These are phyloP conservation scores for Coelastrella sp. DNA, from an alignment of 139 green algal genomes.

Conservation along the genomic window DNA sequence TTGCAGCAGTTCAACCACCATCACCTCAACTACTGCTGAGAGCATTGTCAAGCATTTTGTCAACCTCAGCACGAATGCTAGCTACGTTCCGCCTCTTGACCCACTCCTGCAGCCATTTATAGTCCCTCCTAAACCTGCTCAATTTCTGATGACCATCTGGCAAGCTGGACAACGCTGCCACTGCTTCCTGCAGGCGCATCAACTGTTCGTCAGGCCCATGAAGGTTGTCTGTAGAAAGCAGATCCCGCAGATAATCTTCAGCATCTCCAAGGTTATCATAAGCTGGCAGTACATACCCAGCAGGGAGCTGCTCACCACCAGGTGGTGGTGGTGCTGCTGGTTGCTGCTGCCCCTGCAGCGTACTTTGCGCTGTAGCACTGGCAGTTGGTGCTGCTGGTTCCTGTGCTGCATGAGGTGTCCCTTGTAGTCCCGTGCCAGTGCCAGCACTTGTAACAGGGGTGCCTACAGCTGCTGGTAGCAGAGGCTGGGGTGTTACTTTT, in stretches of 20 bases:
- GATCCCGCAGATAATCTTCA: background rate
- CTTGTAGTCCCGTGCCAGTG: background rate
- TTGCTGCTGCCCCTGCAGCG: too few species aligned
- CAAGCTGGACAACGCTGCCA: background rate
- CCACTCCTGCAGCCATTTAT: background rate
- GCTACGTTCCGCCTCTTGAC: background rate
- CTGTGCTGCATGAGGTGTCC: background rate
- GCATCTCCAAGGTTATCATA: background rate
- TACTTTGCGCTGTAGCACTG: background rate
- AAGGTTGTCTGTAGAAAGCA: background rate
- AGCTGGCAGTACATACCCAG: background rate
- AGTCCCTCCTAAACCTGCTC: background rate
- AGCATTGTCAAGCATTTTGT: background rate
- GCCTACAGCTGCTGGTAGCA: background rate
- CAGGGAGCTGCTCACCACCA: background rate
- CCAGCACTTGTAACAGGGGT: background rate
- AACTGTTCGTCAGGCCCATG: background rate
- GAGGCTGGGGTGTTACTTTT: too few species aligned
- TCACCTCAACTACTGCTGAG: background rate
- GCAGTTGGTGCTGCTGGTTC: background rate
- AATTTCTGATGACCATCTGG: background rate
- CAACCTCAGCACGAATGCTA: background rate
- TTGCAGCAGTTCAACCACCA: too few species aligned
- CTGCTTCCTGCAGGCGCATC: background rate
- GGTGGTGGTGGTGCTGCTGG: too few species aligned